Base-by-base conservation (phyloP, 2,329 filamentous ascomycete species). In the Fusarium bulbicola region DNA sequence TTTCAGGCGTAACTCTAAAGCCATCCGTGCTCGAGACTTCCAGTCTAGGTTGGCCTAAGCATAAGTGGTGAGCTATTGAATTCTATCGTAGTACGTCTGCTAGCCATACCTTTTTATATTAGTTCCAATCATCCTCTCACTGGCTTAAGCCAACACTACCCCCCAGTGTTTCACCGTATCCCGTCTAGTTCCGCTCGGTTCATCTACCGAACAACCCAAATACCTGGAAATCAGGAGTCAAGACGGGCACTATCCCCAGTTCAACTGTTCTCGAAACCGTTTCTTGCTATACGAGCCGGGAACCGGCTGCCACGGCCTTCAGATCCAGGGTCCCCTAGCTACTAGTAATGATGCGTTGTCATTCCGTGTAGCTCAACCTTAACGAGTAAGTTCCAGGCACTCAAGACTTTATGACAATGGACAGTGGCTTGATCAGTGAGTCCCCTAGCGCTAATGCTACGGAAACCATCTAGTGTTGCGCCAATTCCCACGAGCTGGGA, bases 401-500 rank as follows among this genome's bases (percentile, higher is more conserved):
- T 18, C 3, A 5, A 11, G 24, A 12, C 9, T n/a, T n/a, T 37
- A 28, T 36, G n/a, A 45, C 21, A n/a, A 63, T 39, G 24, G 13
- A 13, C 39, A 13, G 63, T 61, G 57, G 57, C 26, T 43, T 28
- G 26, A n/a, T n/a, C n/a, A n/a, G n/a, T n/a, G n/a, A n/a, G 30
- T 14, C 13, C 20, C n/a, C n/a, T 28, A 18, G 16, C 39, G 50
- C 42, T 24, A 28, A 36, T 20, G 12, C n/a, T 24, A 63, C 64
- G 64, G 57, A 50, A 68, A 36, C 14, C 24, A 56, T 42, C 49
- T 68, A 68, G 65, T 36, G 43, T 39, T 63, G 24, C 36, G 21
- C 32, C 16, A 39, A 36, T 18, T 24, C 24, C 9, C 8, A 63
- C 49, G 49, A 68, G n/a, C 42, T 54, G 66, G 64, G 66, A 40